These are phyloP conservation scores for Platanthera zijinensis DNA, from an alignment of 106 monocot species.

Conservation along the genomic window DNA sequence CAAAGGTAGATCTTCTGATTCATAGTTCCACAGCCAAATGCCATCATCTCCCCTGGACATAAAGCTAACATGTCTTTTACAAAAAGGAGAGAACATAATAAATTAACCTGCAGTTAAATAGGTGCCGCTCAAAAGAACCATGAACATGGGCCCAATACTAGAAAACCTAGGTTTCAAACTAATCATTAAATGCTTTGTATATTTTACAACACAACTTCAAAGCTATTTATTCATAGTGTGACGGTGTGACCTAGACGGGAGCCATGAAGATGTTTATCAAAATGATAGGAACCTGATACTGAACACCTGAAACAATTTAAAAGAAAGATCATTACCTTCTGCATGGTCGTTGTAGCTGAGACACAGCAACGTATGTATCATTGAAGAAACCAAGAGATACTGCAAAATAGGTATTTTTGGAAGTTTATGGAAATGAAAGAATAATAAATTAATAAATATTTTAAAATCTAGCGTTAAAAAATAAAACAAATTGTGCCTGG, in stretches of 20 bases:
- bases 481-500: background rate
- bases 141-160: background rate
- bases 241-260: background rate
- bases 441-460: background rate
- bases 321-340: constrained; percentile 38
- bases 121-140: background rate
- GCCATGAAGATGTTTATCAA: background rate
- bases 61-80: background rate
- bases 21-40: constrained; percentile 59
- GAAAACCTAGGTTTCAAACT: background rate
- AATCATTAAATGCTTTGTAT: background rate
- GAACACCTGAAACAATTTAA: background rate
- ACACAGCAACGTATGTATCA: constrained; percentile 69
- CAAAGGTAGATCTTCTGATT: constrained; percentile 26
- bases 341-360: constrained; percentile 40
- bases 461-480: background rate
- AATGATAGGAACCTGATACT: background rate
- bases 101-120: background rate
- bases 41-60: constrained; percentile 45
- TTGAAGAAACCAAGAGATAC: constrained; percentile 92
- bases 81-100: background rate
- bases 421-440: background rate
- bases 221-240: background rate
- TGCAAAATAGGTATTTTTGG: constrained; percentile 28
- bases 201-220: background rate